Percentiles rank a stretch among this genome's conserved stretches.
These are phyloP conservation scores for Mycena polygramma DNA, from an alignment of 768 basidiomycete species.

Conservation along the genomic window DNA sequence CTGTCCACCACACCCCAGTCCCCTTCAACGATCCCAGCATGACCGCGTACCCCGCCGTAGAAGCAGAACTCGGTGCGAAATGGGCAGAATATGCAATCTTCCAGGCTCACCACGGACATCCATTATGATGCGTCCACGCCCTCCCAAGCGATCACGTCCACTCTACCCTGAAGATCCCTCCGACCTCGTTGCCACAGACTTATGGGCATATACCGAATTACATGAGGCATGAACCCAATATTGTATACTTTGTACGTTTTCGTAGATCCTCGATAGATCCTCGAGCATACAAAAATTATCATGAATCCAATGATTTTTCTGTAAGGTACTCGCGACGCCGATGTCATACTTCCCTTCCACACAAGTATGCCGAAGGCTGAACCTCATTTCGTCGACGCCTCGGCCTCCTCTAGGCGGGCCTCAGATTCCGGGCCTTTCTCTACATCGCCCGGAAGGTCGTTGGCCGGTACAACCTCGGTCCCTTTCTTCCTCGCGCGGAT, in stretches of 20 bases:
- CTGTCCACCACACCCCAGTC: constrained; percentile 57
- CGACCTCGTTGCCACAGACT: too few relatives aligned
- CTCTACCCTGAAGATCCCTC: too few relatives aligned
- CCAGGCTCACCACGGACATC: constrained; percentile 11
- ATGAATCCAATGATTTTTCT: too few relatives aligned
- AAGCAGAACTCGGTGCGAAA: constrained; percentile 9
- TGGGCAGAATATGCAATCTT: constrained; percentile 24
- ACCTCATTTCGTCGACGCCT: not conserved
- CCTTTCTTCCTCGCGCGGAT: constrained; percentile 22
- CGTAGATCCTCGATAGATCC: too few relatives aligned
- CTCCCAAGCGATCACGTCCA: too few relatives aligned
- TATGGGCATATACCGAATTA: too few relatives aligned
- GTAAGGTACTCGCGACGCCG: too few relatives aligned
- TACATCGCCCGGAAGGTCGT: not conserved
- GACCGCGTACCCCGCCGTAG: constrained; percentile 24
- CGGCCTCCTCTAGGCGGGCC: not conserved
- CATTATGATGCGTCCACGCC: not conserved
- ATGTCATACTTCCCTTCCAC: too few relatives aligned
- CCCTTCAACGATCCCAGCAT: constrained; percentile 69
- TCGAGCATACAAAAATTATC: too few relatives aligned
- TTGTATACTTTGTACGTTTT: too few relatives aligned
- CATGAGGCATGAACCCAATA: too few relatives aligned
- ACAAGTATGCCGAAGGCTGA: too few relatives aligned
- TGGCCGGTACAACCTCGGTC: constrained; percentile 14
- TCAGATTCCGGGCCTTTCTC: constrained; percentile 13